Percentiles rank a stretch among this genome's conserved stretches.
Evolutionary conservation across 1,284 basidiomycete genomes (phyloP).

Genomic region (Pascua guehoae): DNA sequence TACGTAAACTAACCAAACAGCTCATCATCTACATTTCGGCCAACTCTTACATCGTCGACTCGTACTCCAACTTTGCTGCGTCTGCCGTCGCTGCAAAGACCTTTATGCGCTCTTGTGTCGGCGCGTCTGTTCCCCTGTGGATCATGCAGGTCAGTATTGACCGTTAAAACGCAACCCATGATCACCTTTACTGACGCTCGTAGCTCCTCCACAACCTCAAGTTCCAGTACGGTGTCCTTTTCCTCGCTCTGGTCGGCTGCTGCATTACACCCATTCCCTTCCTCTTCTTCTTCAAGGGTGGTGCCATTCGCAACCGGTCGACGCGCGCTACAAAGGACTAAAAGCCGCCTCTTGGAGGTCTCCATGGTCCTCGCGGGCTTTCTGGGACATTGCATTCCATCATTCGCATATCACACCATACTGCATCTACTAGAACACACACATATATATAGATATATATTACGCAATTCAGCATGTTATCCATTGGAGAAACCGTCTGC

Average conservation of each 20-base stretch:
- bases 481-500: no score
- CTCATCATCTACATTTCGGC: conserved; percentile 45
- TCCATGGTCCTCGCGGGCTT: no score
- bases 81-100: conserved; percentile 54
- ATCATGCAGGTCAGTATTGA: conserved; percentile 3
- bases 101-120: conserved; percentile 51
- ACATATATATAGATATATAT: no score
- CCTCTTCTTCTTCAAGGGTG: conserved; percentile 43
- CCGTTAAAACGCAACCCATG: neutral
- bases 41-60: conserved; percentile 44
- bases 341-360: neutral
- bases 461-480: no score
- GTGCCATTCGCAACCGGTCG: conserved; percentile 23
- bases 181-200: neutral
- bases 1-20: conserved; percentile 11
- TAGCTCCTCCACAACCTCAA: conserved; percentile 26
- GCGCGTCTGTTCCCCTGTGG: conserved; percentile 45
- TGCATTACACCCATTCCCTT: conserved; percentile 36
- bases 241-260: conserved; percentile 35
- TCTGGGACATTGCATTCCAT: no score
- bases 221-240: conserved; percentile 37
- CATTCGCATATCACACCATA: no score
- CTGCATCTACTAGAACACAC: no score
- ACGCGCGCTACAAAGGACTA: conserved; percentile 22
- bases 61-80: conserved; percentile 35